These are phyloP conservation scores for Picochlorum sp. DNA, from an alignment of 139 green algal genomes.

Conservation along the genomic window DNA sequence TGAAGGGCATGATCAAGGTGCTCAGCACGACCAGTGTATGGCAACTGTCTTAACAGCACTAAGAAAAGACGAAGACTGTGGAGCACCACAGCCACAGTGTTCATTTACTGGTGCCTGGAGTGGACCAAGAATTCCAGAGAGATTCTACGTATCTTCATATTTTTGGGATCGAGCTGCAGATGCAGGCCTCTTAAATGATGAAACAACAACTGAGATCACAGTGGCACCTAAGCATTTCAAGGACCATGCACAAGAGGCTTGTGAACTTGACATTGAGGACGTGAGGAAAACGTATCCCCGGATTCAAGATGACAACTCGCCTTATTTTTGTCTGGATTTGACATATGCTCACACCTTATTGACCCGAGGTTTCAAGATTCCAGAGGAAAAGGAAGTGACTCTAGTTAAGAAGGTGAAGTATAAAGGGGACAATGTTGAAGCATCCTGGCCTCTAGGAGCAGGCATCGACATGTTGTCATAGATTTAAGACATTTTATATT, in stretches of 20 bases:
- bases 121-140: conserved; percentile 26
- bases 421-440: conserved; percentile 76
- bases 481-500: neutral
- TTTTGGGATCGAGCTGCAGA: conserved; percentile 84
- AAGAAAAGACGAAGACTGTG: conserved; percentile 28
- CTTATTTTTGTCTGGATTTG: conserved; percentile 91
- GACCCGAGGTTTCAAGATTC: conserved; percentile 65
- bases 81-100: conserved; percentile 61
- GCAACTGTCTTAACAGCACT: conserved; percentile 21
- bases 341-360: conserved; percentile 77
- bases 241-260: conserved; percentile 33
- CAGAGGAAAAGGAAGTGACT: conserved; percentile 24
- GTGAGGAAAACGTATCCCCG: conserved; percentile 10
- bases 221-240: conserved; percentile 33
- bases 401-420: conserved; percentile 68
- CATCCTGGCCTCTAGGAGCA: conserved; percentile 82
- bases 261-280: conserved; percentile 7
- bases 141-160: conserved; percentile 90
- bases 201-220: conserved; percentile 9
- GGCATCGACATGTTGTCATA: conserved; percentile 56
- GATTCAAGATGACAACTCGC: conserved; percentile 32
- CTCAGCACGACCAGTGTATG: conserved; percentile 14
- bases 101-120: conserved; percentile 88
- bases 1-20: neutral
- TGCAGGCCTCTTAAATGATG: conserved; percentile 28